These are phyloP conservation scores for Tolypocladium endophyticum DNA, from an alignment of 2,329 filamentous ascomycete species.

Conservation along the genomic window DNA sequence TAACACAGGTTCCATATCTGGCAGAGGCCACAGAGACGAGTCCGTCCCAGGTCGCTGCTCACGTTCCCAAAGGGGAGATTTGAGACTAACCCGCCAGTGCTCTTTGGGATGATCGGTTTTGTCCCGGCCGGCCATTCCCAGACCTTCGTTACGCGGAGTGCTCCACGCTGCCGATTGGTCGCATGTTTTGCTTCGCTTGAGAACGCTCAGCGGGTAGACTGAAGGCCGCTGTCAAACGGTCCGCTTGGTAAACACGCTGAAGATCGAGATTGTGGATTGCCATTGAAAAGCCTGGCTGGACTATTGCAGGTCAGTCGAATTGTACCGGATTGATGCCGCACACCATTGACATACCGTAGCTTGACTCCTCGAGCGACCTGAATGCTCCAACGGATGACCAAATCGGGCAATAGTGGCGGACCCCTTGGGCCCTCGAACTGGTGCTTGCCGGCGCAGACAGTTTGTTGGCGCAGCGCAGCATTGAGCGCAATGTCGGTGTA, in stretches of 20 bases:
- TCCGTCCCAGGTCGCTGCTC: background rate
- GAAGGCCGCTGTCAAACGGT: background rate
- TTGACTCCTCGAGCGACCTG: background rate
- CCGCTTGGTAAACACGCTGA: background rate
- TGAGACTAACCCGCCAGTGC: background rate
- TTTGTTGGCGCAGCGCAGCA: background rate
- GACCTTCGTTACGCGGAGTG: background rate
- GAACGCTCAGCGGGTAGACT: background rate
- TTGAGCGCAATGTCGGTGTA: background rate
- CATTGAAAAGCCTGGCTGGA: background rate
- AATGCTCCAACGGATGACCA: background rate
- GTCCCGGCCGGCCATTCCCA: background rate
- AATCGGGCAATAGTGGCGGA: background rate
- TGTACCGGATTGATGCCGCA: background rate
- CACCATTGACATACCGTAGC: background rate
- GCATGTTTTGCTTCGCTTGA: background rate
- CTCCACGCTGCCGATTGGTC: background rate
- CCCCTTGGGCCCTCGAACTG: background rate
- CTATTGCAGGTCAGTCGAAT: background rate
- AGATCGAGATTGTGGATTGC: background rate
- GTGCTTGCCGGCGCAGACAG: background rate
- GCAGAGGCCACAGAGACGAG: background rate
- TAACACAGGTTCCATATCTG: background rate
- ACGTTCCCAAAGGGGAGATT: background rate
- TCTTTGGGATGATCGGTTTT: background rate